Evolutionary conservation across 371 early-diverging fungal species (phyloP).

Genomic region (Thermomucor indicae-seudaticae): DNA sequence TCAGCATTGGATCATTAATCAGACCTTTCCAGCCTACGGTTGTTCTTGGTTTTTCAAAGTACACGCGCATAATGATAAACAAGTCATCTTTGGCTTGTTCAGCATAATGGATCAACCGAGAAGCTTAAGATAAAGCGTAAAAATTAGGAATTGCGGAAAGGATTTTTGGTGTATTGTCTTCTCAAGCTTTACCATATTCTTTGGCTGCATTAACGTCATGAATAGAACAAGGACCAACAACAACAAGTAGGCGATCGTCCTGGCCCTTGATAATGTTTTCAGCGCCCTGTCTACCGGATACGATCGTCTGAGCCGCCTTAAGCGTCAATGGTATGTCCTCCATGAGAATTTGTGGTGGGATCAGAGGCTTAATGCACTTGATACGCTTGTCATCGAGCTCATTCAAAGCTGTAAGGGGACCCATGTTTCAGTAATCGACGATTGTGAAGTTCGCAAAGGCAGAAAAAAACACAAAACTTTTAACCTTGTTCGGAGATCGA

Average conservation of each 20-base stretch:
- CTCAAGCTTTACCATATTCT: constrained; percentile 66
- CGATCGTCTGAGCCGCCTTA: constrained; percentile 45
- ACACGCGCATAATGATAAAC: constrained; percentile 85
- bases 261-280: constrained; percentile 69
- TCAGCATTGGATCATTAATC: constrained; percentile 72
- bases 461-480: not conserved
- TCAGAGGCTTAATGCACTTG: constrained; percentile 83
- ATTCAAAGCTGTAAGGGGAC: constrained; percentile 61
- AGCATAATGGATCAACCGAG: constrained; percentile 53
- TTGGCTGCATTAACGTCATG: constrained; percentile 85
- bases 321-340: constrained; percentile 78
- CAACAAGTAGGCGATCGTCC: constrained; percentile 78
- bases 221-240: constrained; percentile 90
- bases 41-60: constrained; percentile 94
- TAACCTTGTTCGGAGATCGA: not conserved
- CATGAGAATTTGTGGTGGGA: constrained; percentile 94
- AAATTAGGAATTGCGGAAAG: not conserved
- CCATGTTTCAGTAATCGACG: not conserved
- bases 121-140: constrained; percentile 14
- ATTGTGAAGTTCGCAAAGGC: not conserved
- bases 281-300: constrained; percentile 48
- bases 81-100: constrained; percentile 63
- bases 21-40: constrained; percentile 95
- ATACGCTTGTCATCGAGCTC: constrained; percentile 93
- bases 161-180: not conserved